Conservation (phyloP, 768 basidiomycete species). For the Gloeophyllum trabeum region DNA sequence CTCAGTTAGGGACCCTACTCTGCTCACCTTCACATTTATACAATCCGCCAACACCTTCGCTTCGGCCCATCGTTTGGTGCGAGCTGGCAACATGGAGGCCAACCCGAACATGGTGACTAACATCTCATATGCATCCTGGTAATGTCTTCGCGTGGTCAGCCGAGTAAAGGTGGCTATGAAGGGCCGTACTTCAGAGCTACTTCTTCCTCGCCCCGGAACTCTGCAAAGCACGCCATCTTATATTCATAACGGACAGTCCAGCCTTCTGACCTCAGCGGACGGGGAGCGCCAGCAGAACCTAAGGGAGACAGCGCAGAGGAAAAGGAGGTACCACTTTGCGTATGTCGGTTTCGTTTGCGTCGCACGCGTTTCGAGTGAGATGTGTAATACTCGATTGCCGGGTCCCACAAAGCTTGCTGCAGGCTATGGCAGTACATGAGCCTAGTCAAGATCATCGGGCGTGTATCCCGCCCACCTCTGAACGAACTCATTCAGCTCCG, state of each 20-base stretch:
- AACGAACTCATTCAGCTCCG: constrained; percentile 85
- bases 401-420: constrained; percentile 80
- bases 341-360: constrained; percentile 78
- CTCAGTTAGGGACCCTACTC: too few species aligned
- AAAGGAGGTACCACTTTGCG: constrained; percentile 38
- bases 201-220: constrained; percentile 88
- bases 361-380: constrained; percentile 87
- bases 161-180: constrained; percentile 4
- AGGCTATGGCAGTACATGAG: constrained; percentile 34
- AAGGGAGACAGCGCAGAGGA: constrained; percentile 38
- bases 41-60: constrained; percentile 95
- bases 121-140: constrained; percentile 84
- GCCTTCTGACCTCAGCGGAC: constrained; percentile 69
- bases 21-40: constrained; percentile 81
- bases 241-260: constrained; percentile 98
- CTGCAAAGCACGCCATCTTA: constrained; percentile 95
- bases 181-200: constrained; percentile 75
- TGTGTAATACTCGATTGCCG: constrained; percentile 89
- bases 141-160: too few species aligned
- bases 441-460: neutral
- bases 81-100: constrained; percentile 73
- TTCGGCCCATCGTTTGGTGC: constrained; percentile 97
- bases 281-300: too few species aligned
- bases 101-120: constrained; percentile 85
- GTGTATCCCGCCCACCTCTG: constrained; percentile 39